These are phyloP conservation scores for Suillus alpinus DNA, from an alignment of 768 basidiomycete species.

Conservation along the genomic window DNA sequence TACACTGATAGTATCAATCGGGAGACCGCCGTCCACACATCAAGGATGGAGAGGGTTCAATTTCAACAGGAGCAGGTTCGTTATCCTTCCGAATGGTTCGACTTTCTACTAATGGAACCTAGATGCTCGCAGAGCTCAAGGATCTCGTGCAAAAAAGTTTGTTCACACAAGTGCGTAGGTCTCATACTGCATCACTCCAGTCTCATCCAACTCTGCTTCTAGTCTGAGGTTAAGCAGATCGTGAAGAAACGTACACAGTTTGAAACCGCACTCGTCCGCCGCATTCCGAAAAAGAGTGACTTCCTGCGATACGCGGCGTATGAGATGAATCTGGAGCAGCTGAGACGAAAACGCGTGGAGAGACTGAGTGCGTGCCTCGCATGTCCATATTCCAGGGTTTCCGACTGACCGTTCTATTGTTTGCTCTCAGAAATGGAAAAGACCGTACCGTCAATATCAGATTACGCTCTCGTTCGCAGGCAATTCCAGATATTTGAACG, in stretches of 20 bases:
- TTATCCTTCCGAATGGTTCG: not conserved
- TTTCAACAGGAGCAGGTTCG: constrained; percentile 88
- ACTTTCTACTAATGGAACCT: constrained; percentile 4
- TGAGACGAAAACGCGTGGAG: constrained; percentile 72
- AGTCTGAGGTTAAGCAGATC: constrained; percentile 83
- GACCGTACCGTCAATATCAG: constrained; percentile 62
- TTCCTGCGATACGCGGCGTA: constrained; percentile 90
- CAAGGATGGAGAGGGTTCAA: constrained; percentile 86
- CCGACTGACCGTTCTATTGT: not conserved
- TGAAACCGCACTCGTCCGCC: constrained; percentile 80
- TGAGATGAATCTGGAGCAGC: constrained; percentile 83
- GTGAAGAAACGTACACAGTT: constrained; percentile 80
- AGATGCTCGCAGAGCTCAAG: constrained; percentile 95
- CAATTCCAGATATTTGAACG: constrained; percentile 91
- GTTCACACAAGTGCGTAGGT: constrained; percentile 66
- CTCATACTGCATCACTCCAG: not conserved
- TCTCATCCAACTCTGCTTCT: constrained; percentile 7
- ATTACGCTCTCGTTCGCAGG: constrained; percentile 80
- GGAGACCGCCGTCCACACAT: not conserved
- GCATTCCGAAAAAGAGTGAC: constrained; percentile 82
- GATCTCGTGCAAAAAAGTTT: constrained; percentile 83
- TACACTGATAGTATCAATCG: not conserved
- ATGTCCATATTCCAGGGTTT: not conserved
- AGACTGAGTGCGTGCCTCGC: constrained; percentile 56
- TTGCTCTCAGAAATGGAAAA: constrained; percentile 28